Evolutionary conservation across 2,329 filamentous ascomycete species (phyloP).

Genomic region (Cladosporium oxysporum): DNA sequence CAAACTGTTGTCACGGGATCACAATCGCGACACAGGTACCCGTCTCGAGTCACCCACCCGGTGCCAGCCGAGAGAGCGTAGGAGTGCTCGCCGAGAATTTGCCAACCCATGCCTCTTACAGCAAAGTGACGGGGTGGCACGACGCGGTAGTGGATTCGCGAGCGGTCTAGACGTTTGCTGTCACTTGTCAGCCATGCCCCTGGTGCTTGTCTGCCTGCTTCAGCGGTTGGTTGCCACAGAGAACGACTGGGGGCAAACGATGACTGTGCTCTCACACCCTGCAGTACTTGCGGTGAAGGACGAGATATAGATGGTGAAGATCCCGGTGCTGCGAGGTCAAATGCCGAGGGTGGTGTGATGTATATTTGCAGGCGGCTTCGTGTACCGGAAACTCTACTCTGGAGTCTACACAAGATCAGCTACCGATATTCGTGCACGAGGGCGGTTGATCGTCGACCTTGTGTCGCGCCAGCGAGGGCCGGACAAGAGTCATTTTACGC

Average conservation of each 20-base stretch:
- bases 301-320: background rate
- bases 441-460: background rate
- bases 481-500: constrained; percentile 6
- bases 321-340: background rate
- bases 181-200: constrained; percentile 2
- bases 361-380: background rate
- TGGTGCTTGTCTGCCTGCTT: constrained; percentile 3
- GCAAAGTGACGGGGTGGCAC: constrained; percentile 2
- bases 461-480: constrained; percentile 10
- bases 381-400: background rate
- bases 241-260: constrained; percentile 8
- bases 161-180: constrained; percentile 11
- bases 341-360: constrained; percentile 10
- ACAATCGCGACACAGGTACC: background rate
- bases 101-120: constrained; percentile 1
- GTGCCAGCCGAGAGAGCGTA: background rate
- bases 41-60: background rate
- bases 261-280: background rate
- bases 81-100: background rate
- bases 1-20: background rate
- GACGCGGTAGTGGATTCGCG: background rate
- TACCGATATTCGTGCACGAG: background rate
- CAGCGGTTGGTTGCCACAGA: constrained; percentile 7
- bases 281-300: background rate
- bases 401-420: background rate